Evolutionary conservation across 2,329 filamentous ascomycete species (phyloP).

Genomic region (Epichloe sibirici): DNA sequence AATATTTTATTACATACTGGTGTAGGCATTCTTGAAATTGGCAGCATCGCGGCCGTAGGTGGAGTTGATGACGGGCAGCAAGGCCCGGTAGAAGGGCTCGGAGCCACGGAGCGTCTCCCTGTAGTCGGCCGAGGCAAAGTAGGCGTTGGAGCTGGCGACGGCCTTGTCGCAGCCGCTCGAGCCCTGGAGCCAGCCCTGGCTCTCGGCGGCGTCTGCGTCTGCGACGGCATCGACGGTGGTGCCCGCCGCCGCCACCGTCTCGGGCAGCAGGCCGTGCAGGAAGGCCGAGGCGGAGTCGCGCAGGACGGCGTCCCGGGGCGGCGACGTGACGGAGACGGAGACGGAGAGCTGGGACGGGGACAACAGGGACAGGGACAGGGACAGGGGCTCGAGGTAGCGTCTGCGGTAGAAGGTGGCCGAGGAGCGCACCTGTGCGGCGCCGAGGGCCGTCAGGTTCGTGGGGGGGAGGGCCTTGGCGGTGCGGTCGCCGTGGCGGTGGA

Average conservation of each 20-base stretch:
- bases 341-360: slow-evolving; percentile 56
- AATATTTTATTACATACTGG: slow-evolving; percentile 30
- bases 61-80: slow-evolving; percentile 42
- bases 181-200: slow-evolving; percentile 46
- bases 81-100: slow-evolving; percentile 43
- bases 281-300: slow-evolving; percentile 71
- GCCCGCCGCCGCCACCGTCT: slow-evolving; percentile 55
- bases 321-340: slow-evolving; percentile 38
- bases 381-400: slow-evolving; percentile 70
- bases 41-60: slow-evolving; percentile 34
- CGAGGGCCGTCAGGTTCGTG: slow-evolving; percentile 64
- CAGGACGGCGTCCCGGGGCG: slow-evolving; percentile 59
- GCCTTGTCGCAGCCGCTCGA: slow-evolving; percentile 43
- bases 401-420: slow-evolving; percentile 65
- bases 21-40: slow-evolving; percentile 48
- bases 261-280: slow-evolving; percentile 53
- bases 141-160: slow-evolving; percentile 41
- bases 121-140: slow-evolving; percentile 38
- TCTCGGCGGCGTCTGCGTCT: slow-evolving; percentile 37
- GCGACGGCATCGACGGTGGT: slow-evolving; percentile 61
- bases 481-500: slow-evolving; percentile 81
- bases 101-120: slow-evolving; percentile 33
- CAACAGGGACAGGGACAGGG: slow-evolving; percentile 27
- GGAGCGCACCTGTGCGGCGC: slow-evolving; percentile 61
- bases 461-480: slow-evolving; percentile 65